A percentile compares a stretch with the other conserved stretches of the same genome.
phyloP scores from a whole-genome alignment of 768 basidiomycete genomes.

The Lactarius evosmus region DNA sequence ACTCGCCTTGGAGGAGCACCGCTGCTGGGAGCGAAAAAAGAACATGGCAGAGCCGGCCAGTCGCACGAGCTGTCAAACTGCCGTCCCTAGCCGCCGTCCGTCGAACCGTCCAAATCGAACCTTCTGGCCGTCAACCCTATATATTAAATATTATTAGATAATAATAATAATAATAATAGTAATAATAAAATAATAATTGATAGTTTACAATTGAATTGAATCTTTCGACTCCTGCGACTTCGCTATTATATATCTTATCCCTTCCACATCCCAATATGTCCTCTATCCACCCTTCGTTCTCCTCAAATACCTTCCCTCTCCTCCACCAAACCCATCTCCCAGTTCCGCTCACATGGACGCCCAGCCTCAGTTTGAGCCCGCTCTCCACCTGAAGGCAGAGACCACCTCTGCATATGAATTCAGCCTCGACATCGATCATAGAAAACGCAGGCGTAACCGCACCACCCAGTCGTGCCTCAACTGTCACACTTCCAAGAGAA shows the following conservation, averaged over 20 bases:
- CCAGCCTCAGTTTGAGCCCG: constrained; percentile 18
- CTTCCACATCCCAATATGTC: constrained; percentile 11
- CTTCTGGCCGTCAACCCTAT: constrained; percentile 8
- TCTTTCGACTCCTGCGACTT: neutral
- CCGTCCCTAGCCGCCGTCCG: constrained; percentile 24
- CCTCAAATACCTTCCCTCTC: constrained; percentile 24
- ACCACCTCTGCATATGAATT: constrained; percentile 35
- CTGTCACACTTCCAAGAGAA: constrained; percentile 93
- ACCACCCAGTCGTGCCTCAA: constrained; percentile 86
- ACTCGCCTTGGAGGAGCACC: constrained; percentile 22
- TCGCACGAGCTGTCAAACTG: constrained; percentile 28
- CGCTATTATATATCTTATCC: constrained; percentile 13
- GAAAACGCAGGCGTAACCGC: constrained; percentile 85
- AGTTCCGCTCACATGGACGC: constrained; percentile 38
- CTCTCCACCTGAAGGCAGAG: constrained; percentile 46
- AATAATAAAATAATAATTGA: neutral
- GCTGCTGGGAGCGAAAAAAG: constrained; percentile 24
- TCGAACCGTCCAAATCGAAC: constrained; percentile 12
- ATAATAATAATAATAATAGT: constrained; percentile 3
- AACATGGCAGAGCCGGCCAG: constrained; percentile 25
- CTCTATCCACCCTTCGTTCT: constrained; percentile 19
- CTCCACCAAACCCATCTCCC: constrained; percentile 20
- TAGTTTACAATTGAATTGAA: neutral
- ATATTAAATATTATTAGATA: constrained; percentile 1
- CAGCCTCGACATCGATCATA: constrained; percentile 66